Evolutionary conservation across 2,329 filamentous ascomycete species (phyloP), one percentile per base, ranked within the genome.

Genomic region (Fusarium mexicanum): DNA sequence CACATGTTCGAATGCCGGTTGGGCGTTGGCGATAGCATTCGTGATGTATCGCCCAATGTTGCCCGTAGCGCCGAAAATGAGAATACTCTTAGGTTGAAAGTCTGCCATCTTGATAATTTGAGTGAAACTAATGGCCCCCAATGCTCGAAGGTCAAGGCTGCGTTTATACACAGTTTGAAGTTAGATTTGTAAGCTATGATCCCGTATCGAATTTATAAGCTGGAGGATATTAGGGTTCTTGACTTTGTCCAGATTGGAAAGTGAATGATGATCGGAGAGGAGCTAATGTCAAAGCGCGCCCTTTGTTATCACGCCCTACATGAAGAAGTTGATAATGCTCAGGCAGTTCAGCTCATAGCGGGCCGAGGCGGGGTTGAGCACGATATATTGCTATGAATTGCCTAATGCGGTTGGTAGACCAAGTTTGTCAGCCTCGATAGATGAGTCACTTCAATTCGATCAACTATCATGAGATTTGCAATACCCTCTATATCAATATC

Each of bases 11-110:
- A 83, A 83, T 16, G 79, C 60, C 1, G 82, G 82, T 31, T 79
- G 78, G 20, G 84, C 81, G 24, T 78, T 66, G 43, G 83, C 64
- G 44, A 86, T 71, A n/a, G 79, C 78, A 5, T 82, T 74, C 9
- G 83, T 82, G 61, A 86, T 85, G 77, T 83, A 84, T 54, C 79
- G 74, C 22, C 84, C 84, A 41, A 86, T 86, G 37, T 78, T 79
- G 53, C 84, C 84, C 4, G 84, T 86, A 20, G 83, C 84, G 14
- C 84, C 84, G 24, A 86, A 75, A 7, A 78, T 66, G n/a, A 79
- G 69, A 20, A 79, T 67, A 14, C 61, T 78, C 22, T 62, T 62
- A 2, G 76, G 63, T 31, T 78, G 46, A 22, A 76, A 76, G 6
- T 69, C 61, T 26, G 72, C 31, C 76, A 78, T 78, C 41, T 54